Evolutionary conservation across 139 green algal genomes (phyloP).

Genomic region (Tetradesmus obliquus): DNA sequence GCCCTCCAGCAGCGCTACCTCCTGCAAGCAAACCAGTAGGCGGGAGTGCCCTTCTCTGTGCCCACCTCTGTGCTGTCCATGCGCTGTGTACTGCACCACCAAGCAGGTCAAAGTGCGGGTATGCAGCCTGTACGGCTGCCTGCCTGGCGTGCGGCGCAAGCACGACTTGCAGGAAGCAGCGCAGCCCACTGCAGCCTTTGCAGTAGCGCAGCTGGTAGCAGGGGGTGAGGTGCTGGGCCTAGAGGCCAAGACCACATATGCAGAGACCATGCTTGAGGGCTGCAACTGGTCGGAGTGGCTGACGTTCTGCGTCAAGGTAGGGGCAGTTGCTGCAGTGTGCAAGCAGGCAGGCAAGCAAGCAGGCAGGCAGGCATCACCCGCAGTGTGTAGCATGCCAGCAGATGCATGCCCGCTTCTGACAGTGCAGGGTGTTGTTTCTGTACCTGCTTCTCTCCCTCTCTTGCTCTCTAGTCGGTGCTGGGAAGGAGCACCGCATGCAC

Average conservation of each 20-base stretch:
- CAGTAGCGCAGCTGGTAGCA: conserved; percentile 61
- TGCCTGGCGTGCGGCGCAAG: conserved; percentile 49
- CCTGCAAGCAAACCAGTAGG: neutral
- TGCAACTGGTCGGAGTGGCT: conserved; percentile 80
- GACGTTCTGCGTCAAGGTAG: conserved; percentile 80
- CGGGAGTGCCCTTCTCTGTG: neutral
- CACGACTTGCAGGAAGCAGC: neutral
- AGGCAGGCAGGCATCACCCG: too few species aligned
- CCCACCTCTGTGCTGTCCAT: neutral
- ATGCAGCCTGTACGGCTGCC: conserved; percentile 59
- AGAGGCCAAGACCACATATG: conserved; percentile 61
- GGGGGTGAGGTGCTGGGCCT: conserved; percentile 69
- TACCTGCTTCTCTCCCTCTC: too few species aligned
- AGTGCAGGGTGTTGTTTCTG: too few species aligned
- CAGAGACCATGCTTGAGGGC: conserved; percentile 47
- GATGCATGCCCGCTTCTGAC: too few species aligned
- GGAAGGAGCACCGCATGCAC: too few species aligned
- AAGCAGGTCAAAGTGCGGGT: conserved; percentile 66
- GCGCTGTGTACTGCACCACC: neutral
- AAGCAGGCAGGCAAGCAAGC: neutral
- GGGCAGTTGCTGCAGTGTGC: neutral
- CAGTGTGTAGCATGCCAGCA: too few species aligned
- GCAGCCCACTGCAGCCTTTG: conserved; percentile 56
- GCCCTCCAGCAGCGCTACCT: neutral
- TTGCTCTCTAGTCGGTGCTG: too few species aligned